Evolutionary conservation across 1,284 basidiomycete genomes (phyloP).

Genomic region (Mycocalia duriaeana): DNA sequence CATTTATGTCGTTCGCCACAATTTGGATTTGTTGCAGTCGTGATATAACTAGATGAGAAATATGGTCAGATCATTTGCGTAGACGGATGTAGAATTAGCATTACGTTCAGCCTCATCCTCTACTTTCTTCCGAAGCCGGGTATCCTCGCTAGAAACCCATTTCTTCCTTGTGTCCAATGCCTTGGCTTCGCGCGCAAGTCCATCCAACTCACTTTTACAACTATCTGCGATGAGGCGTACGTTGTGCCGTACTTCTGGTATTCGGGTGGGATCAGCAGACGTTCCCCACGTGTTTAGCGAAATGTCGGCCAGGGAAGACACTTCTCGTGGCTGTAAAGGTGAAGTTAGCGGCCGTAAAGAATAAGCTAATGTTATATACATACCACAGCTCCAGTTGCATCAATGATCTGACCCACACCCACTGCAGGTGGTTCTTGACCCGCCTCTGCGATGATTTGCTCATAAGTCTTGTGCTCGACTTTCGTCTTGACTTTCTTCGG

Average conservation of each 20-base stretch:
- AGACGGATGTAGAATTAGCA: constrained; percentile 21
- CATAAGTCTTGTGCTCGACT: constrained; percentile 91
- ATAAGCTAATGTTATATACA: constrained; percentile 29
- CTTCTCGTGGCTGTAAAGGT: constrained; percentile 62
- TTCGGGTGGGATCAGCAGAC: constrained; percentile 75
- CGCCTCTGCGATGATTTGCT: constrained; percentile 86
- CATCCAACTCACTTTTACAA: constrained; percentile 79
- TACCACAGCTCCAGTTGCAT: constrained; percentile 90
- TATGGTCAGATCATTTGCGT: neutral
- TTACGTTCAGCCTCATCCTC: constrained; percentile 71
- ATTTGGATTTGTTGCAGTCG: constrained; percentile 74
- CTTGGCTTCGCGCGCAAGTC: constrained; percentile 86
- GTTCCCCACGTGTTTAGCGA: constrained; percentile 81
- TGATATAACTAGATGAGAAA: constrained; percentile 55
- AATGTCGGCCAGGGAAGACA: constrained; percentile 77
- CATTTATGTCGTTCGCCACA: constrained; percentile 64
- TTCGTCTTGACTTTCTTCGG: constrained; percentile 81
- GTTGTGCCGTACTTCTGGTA: constrained; percentile 96
- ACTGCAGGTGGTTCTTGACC: constrained; percentile 50
- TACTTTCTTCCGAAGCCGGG: constrained; percentile 61
- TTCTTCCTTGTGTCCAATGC: constrained; percentile 75
- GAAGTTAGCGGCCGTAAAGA: constrained; percentile 1
- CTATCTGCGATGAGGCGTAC: constrained; percentile 81
- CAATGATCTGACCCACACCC: constrained; percentile 82
- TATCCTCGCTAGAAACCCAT: constrained; percentile 70